These are phyloP conservation scores for Stagonosporopsis chrysanthemi DNA, from an alignment of 2,329 filamentous ascomycete species.

Conservation along the genomic window DNA sequence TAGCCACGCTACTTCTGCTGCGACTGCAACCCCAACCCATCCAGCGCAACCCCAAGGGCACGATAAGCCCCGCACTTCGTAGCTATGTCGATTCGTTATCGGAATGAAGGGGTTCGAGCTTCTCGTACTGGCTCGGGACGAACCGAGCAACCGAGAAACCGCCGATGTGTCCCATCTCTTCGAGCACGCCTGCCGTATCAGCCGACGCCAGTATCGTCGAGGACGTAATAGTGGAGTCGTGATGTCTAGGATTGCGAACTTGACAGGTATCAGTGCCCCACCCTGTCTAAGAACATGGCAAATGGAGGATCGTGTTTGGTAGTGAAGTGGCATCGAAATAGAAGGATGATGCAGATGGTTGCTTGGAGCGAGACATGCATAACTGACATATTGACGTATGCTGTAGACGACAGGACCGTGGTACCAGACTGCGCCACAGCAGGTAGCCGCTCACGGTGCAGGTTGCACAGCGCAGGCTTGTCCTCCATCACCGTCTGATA, in stretches of 20 bases:
- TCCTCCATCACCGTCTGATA: constrained; percentile 1
- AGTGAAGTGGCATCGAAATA: constrained; percentile 3
- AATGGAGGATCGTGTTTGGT: not conserved
- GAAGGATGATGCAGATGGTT: constrained; percentile 9
- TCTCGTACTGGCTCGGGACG: constrained; percentile 36
- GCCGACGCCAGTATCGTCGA: constrained; percentile 16
- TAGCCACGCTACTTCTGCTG: constrained; percentile 19
- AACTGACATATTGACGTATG: constrained; percentile 35
- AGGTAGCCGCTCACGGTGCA: constrained; percentile 23
- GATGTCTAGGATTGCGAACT: constrained; percentile 23
- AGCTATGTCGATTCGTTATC: constrained; percentile 22
- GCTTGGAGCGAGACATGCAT: constrained; percentile 25
- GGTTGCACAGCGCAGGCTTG: constrained; percentile 22
- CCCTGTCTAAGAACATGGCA: not conserved
- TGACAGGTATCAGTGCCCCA: constrained; percentile 35
- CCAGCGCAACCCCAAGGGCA: constrained; percentile 32
- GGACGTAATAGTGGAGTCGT: constrained; percentile 3
- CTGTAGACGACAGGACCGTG: constrained; percentile 22
- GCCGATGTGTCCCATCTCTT: constrained; percentile 12
- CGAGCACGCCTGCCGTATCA: constrained; percentile 14
- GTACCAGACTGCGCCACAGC: constrained; percentile 27
- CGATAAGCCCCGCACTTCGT: constrained; percentile 36
- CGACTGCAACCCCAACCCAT: constrained; percentile 38
- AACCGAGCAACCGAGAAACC: constrained; percentile 40
- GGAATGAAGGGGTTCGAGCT: constrained; percentile 31